phyloP scores from a whole-genome alignment of 1,139 yeast genomes.

The Kodamaea plutei region DNA sequence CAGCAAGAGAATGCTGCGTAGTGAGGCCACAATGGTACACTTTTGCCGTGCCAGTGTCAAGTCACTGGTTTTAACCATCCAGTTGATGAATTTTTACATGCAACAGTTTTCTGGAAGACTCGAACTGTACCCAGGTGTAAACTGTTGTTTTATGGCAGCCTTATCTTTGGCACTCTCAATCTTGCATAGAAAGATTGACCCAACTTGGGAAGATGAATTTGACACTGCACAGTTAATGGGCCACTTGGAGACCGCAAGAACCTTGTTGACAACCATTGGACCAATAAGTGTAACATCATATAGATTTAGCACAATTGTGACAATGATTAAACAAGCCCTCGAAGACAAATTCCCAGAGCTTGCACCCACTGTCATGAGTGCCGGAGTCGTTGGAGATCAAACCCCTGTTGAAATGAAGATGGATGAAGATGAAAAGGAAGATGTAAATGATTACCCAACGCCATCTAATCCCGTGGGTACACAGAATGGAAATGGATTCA shows the following conservation, averaged over 20 bases:
- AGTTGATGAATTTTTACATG: slow-evolving; percentile 22
- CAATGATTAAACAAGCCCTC: slow-evolving; percentile 13
- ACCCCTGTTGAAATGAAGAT: neutral
- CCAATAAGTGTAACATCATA: slow-evolving; percentile 12
- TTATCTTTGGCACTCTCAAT: slow-evolving; percentile 12
- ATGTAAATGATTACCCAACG: neutral
- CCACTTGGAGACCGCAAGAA: slow-evolving; percentile 11
- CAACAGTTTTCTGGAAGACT: slow-evolving; percentile 14
- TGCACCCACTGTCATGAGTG: slow-evolving; percentile 1
- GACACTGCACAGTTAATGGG: slow-evolving; percentile 11
- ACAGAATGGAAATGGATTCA: no score
- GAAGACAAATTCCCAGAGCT: slow-evolving; percentile 11
- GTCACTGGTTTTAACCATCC: slow-evolving; percentile 32
- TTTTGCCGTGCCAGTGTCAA: slow-evolving; percentile 35
- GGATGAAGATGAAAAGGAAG: neutral
- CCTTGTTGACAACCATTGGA: slow-evolving; percentile 10
- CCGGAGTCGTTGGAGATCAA: slow-evolving; percentile 1
- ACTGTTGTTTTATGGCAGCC: slow-evolving; percentile 16
- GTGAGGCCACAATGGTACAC: slow-evolving; percentile 15
- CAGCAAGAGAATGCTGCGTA: slow-evolving; percentile 11
- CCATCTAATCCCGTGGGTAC: neutral
- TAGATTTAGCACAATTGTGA: slow-evolving; percentile 11
- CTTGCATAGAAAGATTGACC: slow-evolving; percentile 12
- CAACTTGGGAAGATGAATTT: slow-evolving; percentile 12
- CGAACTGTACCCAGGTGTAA: slow-evolving; percentile 15